Conservation (phyloP, 139 green algal genomes). For the Tetradesmus obliquus region DNA sequence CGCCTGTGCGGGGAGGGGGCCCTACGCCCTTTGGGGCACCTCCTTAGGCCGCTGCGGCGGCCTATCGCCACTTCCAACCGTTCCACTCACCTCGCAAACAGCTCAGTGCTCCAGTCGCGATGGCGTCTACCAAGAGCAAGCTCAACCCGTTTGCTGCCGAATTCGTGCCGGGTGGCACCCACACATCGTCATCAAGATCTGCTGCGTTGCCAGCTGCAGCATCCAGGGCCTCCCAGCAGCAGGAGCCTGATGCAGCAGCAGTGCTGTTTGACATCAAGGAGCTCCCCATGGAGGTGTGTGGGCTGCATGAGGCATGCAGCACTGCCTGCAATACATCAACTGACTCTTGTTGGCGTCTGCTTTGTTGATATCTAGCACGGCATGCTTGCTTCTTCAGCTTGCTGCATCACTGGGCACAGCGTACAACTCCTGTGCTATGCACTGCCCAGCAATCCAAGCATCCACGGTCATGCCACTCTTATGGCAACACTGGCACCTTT, state of each 20-base stretch:
- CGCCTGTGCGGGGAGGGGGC: background rate
- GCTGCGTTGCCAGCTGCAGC: constrained; percentile 6
- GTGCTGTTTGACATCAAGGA: background rate
- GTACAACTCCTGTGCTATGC: too few species aligned
- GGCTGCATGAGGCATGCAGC: background rate
- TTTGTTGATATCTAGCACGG: too few species aligned
- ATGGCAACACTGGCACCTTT: too few species aligned
- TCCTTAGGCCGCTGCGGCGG: background rate
- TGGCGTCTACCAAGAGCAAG: background rate
- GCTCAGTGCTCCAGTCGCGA: background rate
- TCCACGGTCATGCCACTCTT: too few species aligned
- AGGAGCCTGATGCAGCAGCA: background rate
- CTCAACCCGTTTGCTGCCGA: background rate
- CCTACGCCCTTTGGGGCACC: background rate
- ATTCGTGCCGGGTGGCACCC: background rate
- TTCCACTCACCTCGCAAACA: background rate
- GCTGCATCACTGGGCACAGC: too few species aligned
- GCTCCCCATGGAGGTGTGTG: background rate
- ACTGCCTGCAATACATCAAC: too few species aligned
- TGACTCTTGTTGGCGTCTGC: too few species aligned
- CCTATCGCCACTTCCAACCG: background rate
- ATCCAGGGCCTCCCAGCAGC: background rate
- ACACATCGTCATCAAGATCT: background rate
- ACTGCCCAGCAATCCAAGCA: too few species aligned
- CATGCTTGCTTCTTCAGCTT: too few species aligned